These are phyloP conservation scores for Geotrichum phurueaensis DNA, from an alignment of 1,139 yeast species.

Conservation along the genomic window DNA sequence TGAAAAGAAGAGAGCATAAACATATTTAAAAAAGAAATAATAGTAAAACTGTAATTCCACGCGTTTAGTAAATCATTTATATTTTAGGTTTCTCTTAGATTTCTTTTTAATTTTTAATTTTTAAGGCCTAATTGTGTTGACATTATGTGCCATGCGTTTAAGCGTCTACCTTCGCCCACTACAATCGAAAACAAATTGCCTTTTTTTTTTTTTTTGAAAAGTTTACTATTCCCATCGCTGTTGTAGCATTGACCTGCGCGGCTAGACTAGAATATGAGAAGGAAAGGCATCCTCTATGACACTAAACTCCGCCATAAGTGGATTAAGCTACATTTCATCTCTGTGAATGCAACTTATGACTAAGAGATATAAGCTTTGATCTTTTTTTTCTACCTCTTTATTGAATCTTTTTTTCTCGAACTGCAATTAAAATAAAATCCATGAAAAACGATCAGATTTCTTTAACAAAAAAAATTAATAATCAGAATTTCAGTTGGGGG, in stretches of 20 bases:
- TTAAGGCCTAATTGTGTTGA: too few relatives aligned
- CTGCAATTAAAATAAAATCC: not conserved
- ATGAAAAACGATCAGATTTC: too few relatives aligned
- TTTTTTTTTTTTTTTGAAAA: not conserved
- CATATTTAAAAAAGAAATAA: too few relatives aligned
- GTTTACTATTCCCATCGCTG: not conserved
- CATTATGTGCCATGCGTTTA: not conserved
- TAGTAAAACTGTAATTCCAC: not conserved
- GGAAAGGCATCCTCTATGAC: not conserved
- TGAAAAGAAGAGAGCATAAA: not conserved
- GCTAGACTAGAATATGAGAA: not conserved
- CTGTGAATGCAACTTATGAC: not conserved
- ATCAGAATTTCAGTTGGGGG: not conserved
- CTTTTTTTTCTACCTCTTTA: not conserved
- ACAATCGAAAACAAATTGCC: not conserved
- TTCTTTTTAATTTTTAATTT: too few relatives aligned
- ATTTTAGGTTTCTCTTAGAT: not conserved
- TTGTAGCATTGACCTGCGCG: not conserved
- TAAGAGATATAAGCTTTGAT: not conserved
- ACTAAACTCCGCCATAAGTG: not conserved
- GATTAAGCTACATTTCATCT: not conserved
- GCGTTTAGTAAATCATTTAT: not conserved
- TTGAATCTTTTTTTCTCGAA: not conserved
- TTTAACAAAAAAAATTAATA: too few relatives aligned
- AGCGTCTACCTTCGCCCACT: not conserved